These are phyloP conservation scores for Apiotrichum laibachii DNA, from an alignment of 1,284 basidiomycete genomes.

Conservation along the genomic window DNA sequence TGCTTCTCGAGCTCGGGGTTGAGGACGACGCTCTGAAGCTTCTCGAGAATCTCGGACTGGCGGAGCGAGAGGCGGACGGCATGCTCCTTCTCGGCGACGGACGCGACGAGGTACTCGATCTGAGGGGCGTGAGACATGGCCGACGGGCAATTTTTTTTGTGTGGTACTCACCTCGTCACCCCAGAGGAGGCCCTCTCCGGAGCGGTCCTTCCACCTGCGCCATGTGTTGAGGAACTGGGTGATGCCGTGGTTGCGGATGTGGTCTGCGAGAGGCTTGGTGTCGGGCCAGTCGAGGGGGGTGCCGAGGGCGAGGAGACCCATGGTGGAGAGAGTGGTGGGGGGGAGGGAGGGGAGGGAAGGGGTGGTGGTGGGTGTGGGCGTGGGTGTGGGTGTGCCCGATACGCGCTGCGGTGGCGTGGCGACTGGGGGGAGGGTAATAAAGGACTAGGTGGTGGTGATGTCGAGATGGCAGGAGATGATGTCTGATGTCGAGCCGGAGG, in stretches of 20 bases:
- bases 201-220: constrained; percentile 83
- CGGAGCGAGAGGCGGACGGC: constrained; percentile 79
- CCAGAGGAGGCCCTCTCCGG: constrained; percentile 95
- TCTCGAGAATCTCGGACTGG: constrained; percentile 88
- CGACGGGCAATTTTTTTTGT: background rate
- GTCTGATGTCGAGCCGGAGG: background rate
- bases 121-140: constrained; percentile 39
- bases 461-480: background rate
- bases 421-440: background rate
- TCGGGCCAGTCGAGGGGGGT: constrained; percentile 93
- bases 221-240: constrained; percentile 92
- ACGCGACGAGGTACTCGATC: constrained; percentile 96
- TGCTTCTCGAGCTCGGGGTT: constrained; percentile 61
- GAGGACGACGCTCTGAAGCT: constrained; percentile 68
- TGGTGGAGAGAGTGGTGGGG: constrained; percentile 43
- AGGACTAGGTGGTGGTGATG: too few species aligned
- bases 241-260: constrained; percentile 90
- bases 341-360: background rate
- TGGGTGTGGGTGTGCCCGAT: background rate
- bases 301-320: constrained; percentile 93
- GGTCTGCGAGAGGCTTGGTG: constrained; percentile 75
- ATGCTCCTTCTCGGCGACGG: constrained; percentile 77
- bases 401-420: background rate
- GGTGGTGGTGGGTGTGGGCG: background rate
- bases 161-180: constrained; percentile 79